Percentiles rank a stretch among this genome's conserved stretches.
phyloP scores from a whole-genome alignment of 2,329 filamentous ascomycete genomes.

The Alternaria viburni region DNA sequence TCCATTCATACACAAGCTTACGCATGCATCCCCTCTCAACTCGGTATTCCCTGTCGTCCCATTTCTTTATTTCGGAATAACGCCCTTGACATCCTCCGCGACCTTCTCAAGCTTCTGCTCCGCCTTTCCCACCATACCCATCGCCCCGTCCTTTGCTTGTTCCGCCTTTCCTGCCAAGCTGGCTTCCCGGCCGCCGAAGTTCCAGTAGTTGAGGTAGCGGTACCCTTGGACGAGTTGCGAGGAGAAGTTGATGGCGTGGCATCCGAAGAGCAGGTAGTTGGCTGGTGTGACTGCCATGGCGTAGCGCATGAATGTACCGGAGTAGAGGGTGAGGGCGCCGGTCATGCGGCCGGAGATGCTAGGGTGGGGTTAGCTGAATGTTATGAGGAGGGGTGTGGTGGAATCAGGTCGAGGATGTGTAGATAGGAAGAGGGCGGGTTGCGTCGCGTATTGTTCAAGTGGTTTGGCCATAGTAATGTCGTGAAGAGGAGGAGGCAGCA shows the following conservation, averaged over 20 bases:
- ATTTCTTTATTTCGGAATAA: conserved; percentile 13
- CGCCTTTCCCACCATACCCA: conserved; percentile 7
- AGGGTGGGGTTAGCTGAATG: conserved; percentile 2
- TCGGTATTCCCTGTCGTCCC: background rate
- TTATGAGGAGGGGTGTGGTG: background rate
- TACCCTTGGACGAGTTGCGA: conserved; percentile 67
- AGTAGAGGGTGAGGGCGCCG: conserved; percentile 65
- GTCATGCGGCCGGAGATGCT: conserved; percentile 73
- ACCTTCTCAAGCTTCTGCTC: conserved; percentile 9
- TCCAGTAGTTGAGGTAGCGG: conserved; percentile 67
- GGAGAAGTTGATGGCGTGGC: conserved; percentile 69
- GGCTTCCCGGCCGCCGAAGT: conserved; percentile 56
- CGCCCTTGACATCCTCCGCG: conserved; percentile 16
- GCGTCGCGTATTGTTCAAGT: background rate
- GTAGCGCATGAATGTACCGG: conserved; percentile 71
- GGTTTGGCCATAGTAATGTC: background rate
- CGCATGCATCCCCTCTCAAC: background rate
- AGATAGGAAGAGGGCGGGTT: background rate
- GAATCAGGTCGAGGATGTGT: background rate
- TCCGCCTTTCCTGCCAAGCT: conserved; percentile 46
- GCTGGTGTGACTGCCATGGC: conserved; percentile 66
- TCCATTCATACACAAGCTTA: background rate
- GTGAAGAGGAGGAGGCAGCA: conserved; percentile 1
- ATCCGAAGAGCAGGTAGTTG: conserved; percentile 73
- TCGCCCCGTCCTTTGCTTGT: conserved; percentile 10